Percentiles rank a stretch among this genome's conserved stretches.
Evolutionary conservation across 257 asterid species (phyloP).

Genomic region (Lycium ferocissimum): DNA sequence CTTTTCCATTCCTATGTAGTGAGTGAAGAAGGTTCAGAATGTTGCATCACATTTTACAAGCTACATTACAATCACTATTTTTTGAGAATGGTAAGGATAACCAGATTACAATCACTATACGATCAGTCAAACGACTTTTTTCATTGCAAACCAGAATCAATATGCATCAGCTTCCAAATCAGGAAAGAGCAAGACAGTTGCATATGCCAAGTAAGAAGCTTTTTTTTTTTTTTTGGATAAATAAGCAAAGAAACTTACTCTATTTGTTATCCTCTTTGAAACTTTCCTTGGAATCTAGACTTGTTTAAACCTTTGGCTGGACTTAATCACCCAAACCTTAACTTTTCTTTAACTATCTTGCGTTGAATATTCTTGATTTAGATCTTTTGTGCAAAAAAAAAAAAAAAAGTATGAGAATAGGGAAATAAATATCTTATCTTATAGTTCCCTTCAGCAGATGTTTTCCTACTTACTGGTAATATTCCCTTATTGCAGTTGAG

Average conservation of each 20-base stretch:
- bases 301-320: too few relatives aligned
- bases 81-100: not conserved
- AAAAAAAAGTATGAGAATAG: too few relatives aligned
- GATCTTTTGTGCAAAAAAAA: too few relatives aligned
- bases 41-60: not conserved
- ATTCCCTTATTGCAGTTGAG: too few relatives aligned
- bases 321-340: too few relatives aligned
- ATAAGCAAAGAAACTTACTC: not conserved
- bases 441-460: too few relatives aligned
- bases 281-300: too few relatives aligned
- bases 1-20: slow-evolving; percentile 4
- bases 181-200: not conserved
- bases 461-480: too few relatives aligned
- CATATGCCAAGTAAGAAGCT: not conserved
- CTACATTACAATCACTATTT: not conserved
- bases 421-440: too few relatives aligned
- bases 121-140: slow-evolving; percentile 12
- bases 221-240: not conserved
- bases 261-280: too few relatives aligned
- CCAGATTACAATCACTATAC: slow-evolving; percentile 10
- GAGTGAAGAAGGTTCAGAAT: not conserved
- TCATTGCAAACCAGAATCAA: not conserved
- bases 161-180: not conserved
- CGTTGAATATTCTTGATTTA: too few relatives aligned
- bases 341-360: too few relatives aligned